phyloP scores from a whole-genome alignment of 257 asterid species.

The Paulownia fortunei region DNA sequence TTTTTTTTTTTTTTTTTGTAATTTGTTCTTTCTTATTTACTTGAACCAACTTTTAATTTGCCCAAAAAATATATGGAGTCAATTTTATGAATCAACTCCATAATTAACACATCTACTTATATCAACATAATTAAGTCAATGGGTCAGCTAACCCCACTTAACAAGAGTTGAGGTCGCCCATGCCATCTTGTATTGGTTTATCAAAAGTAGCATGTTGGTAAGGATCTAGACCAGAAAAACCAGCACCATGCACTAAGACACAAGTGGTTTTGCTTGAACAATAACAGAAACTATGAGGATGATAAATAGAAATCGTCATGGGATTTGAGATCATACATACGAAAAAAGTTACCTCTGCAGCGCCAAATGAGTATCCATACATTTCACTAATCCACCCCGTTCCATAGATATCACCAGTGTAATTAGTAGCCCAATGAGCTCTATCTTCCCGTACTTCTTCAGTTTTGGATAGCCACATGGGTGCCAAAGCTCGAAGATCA shows the following conservation, averaged over 20 bases:
- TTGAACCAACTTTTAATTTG: background rate
- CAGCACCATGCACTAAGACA: background rate
- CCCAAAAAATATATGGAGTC: background rate
- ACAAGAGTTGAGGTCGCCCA: no score
- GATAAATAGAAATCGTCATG: background rate
- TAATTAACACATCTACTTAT: background rate
- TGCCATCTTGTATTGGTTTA: no score
- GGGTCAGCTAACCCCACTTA: no score
- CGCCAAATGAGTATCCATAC: conserved; percentile 99
- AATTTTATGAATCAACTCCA: background rate
- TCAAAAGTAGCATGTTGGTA: background rate
- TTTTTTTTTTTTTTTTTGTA: background rate
- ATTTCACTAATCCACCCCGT: conserved; percentile 99
- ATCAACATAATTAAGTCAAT: no score
- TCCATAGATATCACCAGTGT: conserved; percentile 91
- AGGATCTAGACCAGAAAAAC: background rate
- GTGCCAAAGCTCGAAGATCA: conserved; percentile 94
- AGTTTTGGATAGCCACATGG: conserved; percentile 87
- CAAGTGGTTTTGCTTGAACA: background rate
- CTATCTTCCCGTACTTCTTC: conserved; percentile 91
- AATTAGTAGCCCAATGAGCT: conserved; percentile 87
- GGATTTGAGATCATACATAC: background rate
- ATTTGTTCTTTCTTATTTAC: background rate
- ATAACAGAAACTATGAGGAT: background rate
- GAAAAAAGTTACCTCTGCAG: conserved; percentile 72